Evolutionary conservation across 306 rosid genomes (phyloP), one percentile per base, ranked within the genome.

Genomic region (Bauhinia variegata): DNA sequence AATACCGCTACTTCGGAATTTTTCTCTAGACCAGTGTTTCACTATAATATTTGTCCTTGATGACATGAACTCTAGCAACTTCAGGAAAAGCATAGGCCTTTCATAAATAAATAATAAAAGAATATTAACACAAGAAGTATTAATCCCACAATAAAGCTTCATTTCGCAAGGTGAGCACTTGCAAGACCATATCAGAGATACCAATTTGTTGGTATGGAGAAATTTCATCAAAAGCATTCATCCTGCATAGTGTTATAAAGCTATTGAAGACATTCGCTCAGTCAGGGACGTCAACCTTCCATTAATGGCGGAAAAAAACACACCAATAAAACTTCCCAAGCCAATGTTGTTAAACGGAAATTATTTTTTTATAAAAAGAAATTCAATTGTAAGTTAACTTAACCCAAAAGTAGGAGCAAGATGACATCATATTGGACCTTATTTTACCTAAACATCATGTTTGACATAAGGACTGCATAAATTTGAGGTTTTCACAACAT

Each of bases 1-100:
- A 53, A 80, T 65, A 71, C 42, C 50, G 44, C 33, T n/a, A 48
- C 74, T 64, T 46, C 59, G 47, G 39, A 59, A 72, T 19, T 51
- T 65, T 70, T 55, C 59, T 71, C 60, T 3, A 54, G 33, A 70
- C 12, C 28, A 23, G 2, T 1, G 28, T 23, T 23, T 23, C n/a
- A n/a, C n/a, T n/a, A n/a, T n/a, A n/a, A n/a, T n/a, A n/a, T n/a
- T n/a, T n/a, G n/a, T n/a, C n/a, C n/a, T n/a, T n/a, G n/a, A n/a
- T n/a, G 28, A 19, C 2, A 42, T 42, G 11, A 14, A 13, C 13
- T 61, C 7, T 12, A 61, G 34, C 13, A 42, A 42, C 0, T 61
- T 23, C 1, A 23, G 1, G 28, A 23, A 23, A 1, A 23, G 28
- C 2, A 23, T 2, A 23, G 28, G 28, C 1, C 28, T 23, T 23